phyloP scores from a whole-genome alignment of 495 filamentous ascomycete genomes.

The Trichoderma gamsii region DNA sequence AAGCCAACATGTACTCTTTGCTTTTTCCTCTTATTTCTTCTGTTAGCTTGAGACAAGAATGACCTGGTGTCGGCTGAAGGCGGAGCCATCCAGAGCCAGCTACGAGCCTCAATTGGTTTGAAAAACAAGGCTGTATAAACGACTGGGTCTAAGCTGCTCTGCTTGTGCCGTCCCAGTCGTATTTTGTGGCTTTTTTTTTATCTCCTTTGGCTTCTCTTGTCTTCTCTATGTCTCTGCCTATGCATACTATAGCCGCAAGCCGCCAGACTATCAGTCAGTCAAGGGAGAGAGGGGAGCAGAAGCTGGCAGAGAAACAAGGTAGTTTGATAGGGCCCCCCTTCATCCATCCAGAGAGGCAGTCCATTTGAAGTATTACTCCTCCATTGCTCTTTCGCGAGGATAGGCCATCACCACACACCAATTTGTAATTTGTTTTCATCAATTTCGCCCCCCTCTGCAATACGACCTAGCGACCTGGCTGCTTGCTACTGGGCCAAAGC shows the following conservation, averaged over 20 bases:
- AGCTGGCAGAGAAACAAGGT: too few relatives aligned
- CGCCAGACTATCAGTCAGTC: too few relatives aligned
- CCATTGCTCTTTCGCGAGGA: neutral
- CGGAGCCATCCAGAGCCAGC: neutral
- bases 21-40: neutral
- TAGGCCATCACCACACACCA: neutral
- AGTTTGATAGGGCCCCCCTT: too few relatives aligned
- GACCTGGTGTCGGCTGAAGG: neutral
- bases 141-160: neutral
- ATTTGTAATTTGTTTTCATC: neutral
- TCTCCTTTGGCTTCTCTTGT: neutral
- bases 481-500: neutral
- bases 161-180: neutral
- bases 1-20: neutral
- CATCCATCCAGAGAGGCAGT: neutral
- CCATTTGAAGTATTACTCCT: neutral
- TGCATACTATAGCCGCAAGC: too few relatives aligned
- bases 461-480: constrained; percentile 9
- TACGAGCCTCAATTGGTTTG: neutral
- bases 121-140: neutral
- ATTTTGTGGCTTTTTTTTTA: neutral
- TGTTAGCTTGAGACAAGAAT: neutral
- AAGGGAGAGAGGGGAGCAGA: too few relatives aligned
- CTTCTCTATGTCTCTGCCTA: too few relatives aligned
- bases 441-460: neutral